These are phyloP conservation scores for Ganoderma meredithae DNA, from an alignment of 1,284 basidiomycete genomes.

Conservation along the genomic window DNA sequence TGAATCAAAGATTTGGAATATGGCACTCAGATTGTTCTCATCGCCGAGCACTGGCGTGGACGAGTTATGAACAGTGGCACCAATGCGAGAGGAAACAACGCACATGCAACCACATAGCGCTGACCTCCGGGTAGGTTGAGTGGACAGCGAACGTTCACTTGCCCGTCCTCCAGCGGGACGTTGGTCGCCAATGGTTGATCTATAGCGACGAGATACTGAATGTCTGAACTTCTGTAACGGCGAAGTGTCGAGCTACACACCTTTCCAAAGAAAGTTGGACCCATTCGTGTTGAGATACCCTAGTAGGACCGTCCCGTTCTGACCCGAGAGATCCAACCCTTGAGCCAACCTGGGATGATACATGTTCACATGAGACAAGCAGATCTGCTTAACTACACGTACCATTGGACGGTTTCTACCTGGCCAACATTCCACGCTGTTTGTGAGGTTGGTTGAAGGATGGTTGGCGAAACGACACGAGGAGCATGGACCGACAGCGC, in stretches of 20 bases:
- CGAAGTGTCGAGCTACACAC: neutral
- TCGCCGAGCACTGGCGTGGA: neutral
- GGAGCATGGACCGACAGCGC: slow-evolving; percentile 6
- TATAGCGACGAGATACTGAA: neutral
- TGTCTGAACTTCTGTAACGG: neutral
- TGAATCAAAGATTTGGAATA: neutral
- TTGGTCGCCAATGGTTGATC: slow-evolving; percentile 20
- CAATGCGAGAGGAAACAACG: neutral
- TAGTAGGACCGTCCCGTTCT: neutral
- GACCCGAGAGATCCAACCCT: neutral
- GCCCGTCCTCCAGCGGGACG: slow-evolving; percentile 13
- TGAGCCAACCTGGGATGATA: neutral
- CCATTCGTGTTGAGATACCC: neutral
- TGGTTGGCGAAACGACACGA: slow-evolving; percentile 7
- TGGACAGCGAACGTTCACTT: slow-evolving; percentile 21
- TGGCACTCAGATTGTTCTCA: neutral
- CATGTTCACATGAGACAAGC: neutral
- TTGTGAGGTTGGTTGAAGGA: slow-evolving; percentile 2
- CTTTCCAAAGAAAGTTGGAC: neutral
- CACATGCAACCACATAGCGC: slow-evolving; percentile 18
- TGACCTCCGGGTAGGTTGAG: slow-evolving; percentile 9
- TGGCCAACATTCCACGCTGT: slow-evolving; percentile 1
- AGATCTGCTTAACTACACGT: neutral
- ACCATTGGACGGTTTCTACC: slow-evolving; percentile 12
- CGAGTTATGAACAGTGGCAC: neutral